These are phyloP conservation scores for Mycena latifolia DNA, from an alignment of 768 basidiomycete genomes.

Conservation along the genomic window DNA sequence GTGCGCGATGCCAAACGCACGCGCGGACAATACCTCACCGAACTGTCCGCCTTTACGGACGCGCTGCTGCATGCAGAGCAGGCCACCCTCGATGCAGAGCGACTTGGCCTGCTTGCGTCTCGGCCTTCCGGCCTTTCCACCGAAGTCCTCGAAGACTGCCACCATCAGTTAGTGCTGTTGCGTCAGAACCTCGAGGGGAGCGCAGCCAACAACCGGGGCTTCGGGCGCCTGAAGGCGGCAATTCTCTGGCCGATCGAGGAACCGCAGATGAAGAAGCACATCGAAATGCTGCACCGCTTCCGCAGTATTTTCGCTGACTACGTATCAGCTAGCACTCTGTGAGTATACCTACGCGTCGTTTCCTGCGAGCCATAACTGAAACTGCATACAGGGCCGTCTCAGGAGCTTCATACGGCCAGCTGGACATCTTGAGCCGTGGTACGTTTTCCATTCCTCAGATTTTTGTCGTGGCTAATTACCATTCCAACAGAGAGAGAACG, in stretches of 20 bases:
- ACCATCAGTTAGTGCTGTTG: conserved; percentile 2
- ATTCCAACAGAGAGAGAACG: conserved; percentile 6
- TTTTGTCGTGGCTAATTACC: conserved; percentile 3
- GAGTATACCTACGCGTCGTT: background rate
- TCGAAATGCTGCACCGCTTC: conserved; percentile 14
- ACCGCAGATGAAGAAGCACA: conserved; percentile 16
- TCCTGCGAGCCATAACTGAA: no score
- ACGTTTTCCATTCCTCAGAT: background rate
- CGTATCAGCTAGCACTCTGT: conserved; percentile 12
- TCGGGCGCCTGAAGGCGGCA: conserved; percentile 8
- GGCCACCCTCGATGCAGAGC: conserved; percentile 1
- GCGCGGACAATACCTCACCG: conserved; percentile 12
- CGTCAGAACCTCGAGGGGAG: background rate
- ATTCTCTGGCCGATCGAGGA: conserved; percentile 19
- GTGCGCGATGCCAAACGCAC: conserved; percentile 21
- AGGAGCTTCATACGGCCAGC: conserved; percentile 6
- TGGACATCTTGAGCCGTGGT: conserved; percentile 10
- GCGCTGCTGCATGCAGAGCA: conserved; percentile 10
- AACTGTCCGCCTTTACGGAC: conserved; percentile 16
- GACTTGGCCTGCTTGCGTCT: background rate
- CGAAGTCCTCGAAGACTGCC: conserved; percentile 18
- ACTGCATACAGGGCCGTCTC: background rate
- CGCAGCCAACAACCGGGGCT: background rate
- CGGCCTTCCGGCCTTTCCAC: background rate
- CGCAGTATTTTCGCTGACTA: conserved; percentile 21